phyloP scores from a whole-genome alignment of 2,329 filamentous ascomycete species.

The Emergomyces pasteurianus region DNA sequence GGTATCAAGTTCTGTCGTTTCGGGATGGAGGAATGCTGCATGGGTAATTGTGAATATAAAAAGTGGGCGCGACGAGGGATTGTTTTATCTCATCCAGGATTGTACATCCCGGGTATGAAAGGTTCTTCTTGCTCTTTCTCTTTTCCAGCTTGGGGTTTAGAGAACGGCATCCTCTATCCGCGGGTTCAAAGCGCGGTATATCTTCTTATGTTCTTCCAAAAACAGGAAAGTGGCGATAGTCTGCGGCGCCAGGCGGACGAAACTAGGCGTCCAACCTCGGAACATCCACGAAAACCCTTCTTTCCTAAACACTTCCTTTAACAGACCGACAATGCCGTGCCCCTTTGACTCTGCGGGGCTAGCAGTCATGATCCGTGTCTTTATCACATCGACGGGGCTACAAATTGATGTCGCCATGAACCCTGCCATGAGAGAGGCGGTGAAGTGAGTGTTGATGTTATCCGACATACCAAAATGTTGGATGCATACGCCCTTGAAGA shows the following conservation, averaged over 20 bases:
- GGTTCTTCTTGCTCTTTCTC: not conserved
- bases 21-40: no score
- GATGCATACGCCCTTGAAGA: constrained; percentile 48
- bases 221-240: constrained; percentile 56
- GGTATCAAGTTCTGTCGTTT: not conserved
- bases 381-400: constrained; percentile 55
- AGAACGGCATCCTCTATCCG: constrained; percentile 44
- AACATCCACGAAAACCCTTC: constrained; percentile 55
- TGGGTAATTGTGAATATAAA: not conserved
- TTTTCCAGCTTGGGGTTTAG: not conserved
- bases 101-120: not conserved
- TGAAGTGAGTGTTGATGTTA: constrained; percentile 50
- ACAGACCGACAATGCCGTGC: constrained; percentile 34
- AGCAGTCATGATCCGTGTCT: constrained; percentile 53
- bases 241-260: constrained; percentile 53
- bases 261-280: constrained; percentile 56
- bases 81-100: not conserved
- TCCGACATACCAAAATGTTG: constrained; percentile 41
- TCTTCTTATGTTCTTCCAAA: constrained; percentile 55
- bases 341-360: constrained; percentile 30
- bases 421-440: constrained; percentile 48
- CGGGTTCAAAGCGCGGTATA: constrained; percentile 39
- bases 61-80: not conserved
- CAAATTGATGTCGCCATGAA: constrained; percentile 58
- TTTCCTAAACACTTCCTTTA: constrained; percentile 42